A percentile compares a stretch with the other conserved stretches of the same genome.
Evolutionary conservation across 495 filamentous ascomycete species (phyloP).

Genomic region (Hypoxylon fuscum): DNA sequence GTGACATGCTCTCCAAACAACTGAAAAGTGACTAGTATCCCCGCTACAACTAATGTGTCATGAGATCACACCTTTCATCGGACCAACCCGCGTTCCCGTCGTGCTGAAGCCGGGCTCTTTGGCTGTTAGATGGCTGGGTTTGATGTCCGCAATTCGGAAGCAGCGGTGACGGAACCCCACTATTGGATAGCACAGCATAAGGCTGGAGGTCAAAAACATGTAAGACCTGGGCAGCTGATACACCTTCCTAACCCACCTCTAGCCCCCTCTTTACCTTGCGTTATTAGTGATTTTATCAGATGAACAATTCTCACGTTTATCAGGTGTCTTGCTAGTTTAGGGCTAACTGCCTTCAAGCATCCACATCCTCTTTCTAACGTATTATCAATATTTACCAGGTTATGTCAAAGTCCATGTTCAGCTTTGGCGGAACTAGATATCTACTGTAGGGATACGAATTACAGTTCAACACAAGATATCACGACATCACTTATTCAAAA

Average conservation of each 20-base stretch:
- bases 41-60: constrained; percentile 21
- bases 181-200: constrained; percentile 7
- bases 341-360: no score
- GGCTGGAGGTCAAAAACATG: background rate
- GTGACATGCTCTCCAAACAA: constrained; percentile 23
- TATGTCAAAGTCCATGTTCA: no score
- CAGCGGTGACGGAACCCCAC: constrained; percentile 29
- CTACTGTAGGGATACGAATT: no score
- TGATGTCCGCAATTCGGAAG: constrained; percentile 24
- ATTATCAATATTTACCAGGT: no score
- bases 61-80: constrained; percentile 19
- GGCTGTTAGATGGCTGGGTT: background rate
- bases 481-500: background rate
- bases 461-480: no score
- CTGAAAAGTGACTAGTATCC: constrained; percentile 3
- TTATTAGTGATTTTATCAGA: constrained; percentile 19
- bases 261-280: background rate
- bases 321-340: constrained; percentile 2
- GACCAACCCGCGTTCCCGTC: constrained; percentile 13
- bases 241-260: background rate
- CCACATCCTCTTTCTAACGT: no score
- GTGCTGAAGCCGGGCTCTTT: background rate
- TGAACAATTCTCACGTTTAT: background rate
- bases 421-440: no score
- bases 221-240: background rate